Base-by-base conservation (phyloP, 352 stramenopile genomes). In the Globisporangium canariense region DNA sequence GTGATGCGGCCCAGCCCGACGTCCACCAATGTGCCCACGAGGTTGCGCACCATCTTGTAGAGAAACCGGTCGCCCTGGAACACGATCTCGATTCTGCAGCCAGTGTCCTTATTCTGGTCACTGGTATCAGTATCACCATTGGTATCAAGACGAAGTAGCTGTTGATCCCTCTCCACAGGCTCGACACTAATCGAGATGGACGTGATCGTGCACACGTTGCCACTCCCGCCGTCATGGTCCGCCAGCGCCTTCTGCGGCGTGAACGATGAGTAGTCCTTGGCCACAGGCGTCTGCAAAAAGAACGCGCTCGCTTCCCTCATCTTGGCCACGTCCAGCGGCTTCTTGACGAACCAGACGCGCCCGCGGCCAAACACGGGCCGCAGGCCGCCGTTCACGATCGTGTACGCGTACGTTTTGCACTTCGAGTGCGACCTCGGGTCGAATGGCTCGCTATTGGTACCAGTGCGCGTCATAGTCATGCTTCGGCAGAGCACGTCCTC, bases 31-130 rank as follows among this genome's bases (percentile, higher is more conserved):
- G 85, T 88, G 13, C 86, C 86, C 20, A 92, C 86, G 13, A 95
- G 72, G 54, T 84, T 93, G 20, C 86, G 83, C 59, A 95, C 82
- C 86, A 95, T 95, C 38, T 89, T 93, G 70, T 95, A 95, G 45
- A 88, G 69, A 62, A 95, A 95, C 9, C 84, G 77, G 53, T 91
- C 74, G 32, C 86, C 86, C 34, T 80, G 68, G 38, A 95, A 83
- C 22, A 74, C 68, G 10, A 95, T 60, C 2, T 69, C 56, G 66
- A 93, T 78, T 28, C 47, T 67, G 50, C 34, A 71, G 63, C 60
- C 61, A 9, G 73, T 56, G 2, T 77, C 62, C 50, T 77, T 59
- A 47, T 74, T 68, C 38, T 79, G 60, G 16, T 11, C 51, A 8
- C 71, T 58, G 32, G 18, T 49, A 28, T 70, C 45, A 11, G 64